Evolutionary conservation across 768 basidiomycete species (phyloP), one percentile per base, ranked within the genome.

Genomic region (Tulasnella sp.): DNA sequence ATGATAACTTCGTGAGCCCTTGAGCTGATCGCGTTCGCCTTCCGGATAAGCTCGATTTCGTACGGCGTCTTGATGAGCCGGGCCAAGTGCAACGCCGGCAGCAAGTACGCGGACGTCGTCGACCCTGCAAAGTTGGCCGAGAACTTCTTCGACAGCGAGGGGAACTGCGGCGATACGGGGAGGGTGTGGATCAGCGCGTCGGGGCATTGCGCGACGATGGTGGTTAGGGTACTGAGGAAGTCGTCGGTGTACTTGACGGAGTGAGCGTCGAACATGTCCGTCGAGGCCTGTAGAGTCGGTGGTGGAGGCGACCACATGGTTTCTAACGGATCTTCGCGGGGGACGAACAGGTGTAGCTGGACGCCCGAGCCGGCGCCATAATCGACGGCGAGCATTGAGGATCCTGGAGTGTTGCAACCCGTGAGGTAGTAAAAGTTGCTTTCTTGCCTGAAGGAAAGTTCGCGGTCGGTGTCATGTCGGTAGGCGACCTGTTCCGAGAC

Each of bases 251-350:
- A 82, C n/a, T 83, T 81, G 36, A 91, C 80, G 14, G 80, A 76
- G 66, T 78, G 76, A 14, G 77, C 76, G 22, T 80, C 80, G 62
- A 75, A 80, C n/a, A 65, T 72, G 19, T 74, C 71, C 19, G 84
- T 82, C 2, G 87, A 87, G 36, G 86, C 83, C 19, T 86, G 80
- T 0, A 89, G 81, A 0, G 91, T 87, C 0, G 89, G 89, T 0
- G 94, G 94, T 17, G 93, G 88, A 2, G 91, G 87, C 6, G 89
- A 90, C 95, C 95, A 98, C 88, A 97, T 88, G 68, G 93, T 80
- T 77, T 92, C 90, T 0, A 82, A 87, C 3, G 87, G 82, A 67
- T 89, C 87, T 22, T 87, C 86, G 70, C 90, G 84, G 1, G 94
- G 93, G 72, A 97, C 89, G 80, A 91, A 94, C 39, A 98, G 83